phyloP scores from a whole-genome alignment of 2,329 filamentous ascomycete genomes.

The Colletotrichum incanum region DNA sequence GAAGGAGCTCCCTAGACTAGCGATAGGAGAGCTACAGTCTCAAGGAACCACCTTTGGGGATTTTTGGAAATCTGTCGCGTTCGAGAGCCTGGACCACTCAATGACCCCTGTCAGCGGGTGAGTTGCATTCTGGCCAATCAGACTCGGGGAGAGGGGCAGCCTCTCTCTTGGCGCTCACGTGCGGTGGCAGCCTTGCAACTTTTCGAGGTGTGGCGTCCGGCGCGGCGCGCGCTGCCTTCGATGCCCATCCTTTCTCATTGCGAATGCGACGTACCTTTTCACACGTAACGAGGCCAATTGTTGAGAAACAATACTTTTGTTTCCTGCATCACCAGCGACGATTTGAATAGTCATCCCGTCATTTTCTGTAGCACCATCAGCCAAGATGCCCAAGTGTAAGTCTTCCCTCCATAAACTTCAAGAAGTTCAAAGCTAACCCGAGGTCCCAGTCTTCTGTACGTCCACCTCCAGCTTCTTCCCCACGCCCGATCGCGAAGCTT shows the following conservation, averaged over 20 bases:
- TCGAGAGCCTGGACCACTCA: constrained; percentile 41
- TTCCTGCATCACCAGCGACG: not conserved
- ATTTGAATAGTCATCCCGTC: not conserved
- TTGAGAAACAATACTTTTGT: constrained; percentile 28
- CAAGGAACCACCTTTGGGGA: constrained; percentile 36
- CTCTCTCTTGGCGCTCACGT: constrained; percentile 20
- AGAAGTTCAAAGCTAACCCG: constrained; percentile 45
- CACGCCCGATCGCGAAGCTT: constrained; percentile 19
- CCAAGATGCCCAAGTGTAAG: constrained; percentile 91
- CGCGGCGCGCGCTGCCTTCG: constrained; percentile 18
- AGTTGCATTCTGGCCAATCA: constrained; percentile 27
- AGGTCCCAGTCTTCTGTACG: constrained; percentile 74
- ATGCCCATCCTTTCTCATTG: not conserved
- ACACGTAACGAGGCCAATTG: not conserved
- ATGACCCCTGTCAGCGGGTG: constrained; percentile 23
- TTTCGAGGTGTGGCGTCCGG: constrained; percentile 36
- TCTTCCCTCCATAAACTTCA: constrained; percentile 46
- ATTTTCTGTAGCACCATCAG: constrained; percentile 8
- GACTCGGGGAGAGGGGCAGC: not conserved
- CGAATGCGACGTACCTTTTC: constrained; percentile 30
- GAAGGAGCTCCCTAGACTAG: constrained; percentile 40
- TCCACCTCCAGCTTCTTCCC: not conserved
- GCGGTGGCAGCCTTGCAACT: constrained; percentile 36
- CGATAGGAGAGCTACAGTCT: constrained; percentile 39
- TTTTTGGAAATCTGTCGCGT: constrained; percentile 47